Conservation (phyloP, 1,139 yeast genomes). For the Pichia sp. region DNA sequence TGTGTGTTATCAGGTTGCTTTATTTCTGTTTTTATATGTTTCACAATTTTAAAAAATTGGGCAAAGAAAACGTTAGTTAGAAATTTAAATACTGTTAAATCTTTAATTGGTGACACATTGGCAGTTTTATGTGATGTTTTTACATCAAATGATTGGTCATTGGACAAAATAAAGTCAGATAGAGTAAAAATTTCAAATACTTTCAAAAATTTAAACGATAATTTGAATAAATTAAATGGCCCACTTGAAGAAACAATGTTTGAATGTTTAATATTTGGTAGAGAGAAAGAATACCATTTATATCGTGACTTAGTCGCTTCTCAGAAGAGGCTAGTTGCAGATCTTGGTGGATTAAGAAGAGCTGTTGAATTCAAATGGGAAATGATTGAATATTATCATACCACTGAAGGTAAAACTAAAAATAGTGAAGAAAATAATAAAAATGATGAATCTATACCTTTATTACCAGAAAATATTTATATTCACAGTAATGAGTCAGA, state of each 20-base stretch:
- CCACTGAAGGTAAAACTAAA: not conserved
- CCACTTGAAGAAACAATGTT: conserved; percentile 55
- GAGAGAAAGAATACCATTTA: conserved; percentile 45
- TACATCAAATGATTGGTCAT: conserved; percentile 1
- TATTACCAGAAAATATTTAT: not conserved
- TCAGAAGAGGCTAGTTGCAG: conserved; percentile 47
- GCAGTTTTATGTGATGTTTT: conserved; percentile 13
- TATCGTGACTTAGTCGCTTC: conserved; percentile 45
- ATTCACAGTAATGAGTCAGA: not conserved
- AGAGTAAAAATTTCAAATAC: not conserved
- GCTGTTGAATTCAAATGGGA: conserved; percentile 65
- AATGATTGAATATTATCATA: conserved; percentile 30
- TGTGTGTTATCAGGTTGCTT: conserved; percentile 60
- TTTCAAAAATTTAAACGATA: conserved; percentile 10
- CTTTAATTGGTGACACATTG: conserved; percentile 16
- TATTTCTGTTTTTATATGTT: conserved; percentile 54
- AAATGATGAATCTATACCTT: not conserved
- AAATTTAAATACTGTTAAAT: conserved; percentile 30
- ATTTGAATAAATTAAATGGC: conserved; percentile 30
- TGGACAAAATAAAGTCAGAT: conserved; percentile 2
- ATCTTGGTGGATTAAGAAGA: conserved; percentile 60
- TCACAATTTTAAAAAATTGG: conserved; percentile 39
- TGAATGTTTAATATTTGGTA: conserved; percentile 52
- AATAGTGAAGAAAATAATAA: not conserved
- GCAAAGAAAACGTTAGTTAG: conserved; percentile 10